These are phyloP conservation scores for Ogataea saltuana DNA, from an alignment of 805 yeast genomes.

Conservation along the genomic window DNA sequence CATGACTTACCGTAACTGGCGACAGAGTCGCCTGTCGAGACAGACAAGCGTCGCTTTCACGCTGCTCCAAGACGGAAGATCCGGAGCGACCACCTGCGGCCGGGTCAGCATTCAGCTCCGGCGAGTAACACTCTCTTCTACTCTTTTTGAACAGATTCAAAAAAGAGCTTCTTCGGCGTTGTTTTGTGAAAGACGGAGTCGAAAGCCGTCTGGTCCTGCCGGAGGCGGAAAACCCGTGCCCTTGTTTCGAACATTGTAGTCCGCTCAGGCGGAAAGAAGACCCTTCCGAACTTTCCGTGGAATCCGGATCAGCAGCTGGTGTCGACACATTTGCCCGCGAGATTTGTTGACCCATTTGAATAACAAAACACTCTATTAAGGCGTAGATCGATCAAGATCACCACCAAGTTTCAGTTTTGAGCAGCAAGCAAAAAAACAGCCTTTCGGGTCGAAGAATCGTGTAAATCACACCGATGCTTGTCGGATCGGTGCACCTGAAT, in stretches of 20 bases:
- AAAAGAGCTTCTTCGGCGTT: constrained; percentile 13
- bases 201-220: constrained; percentile 19
- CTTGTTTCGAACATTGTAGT: no score
- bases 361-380: not conserved
- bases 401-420: constrained; percentile 7
- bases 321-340: constrained; percentile 5
- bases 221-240: no score
- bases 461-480: not conserved
- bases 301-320: not conserved
- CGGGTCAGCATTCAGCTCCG: not conserved
- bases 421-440: no score
- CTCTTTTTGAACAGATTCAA: constrained; percentile 12
- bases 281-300: not conserved
- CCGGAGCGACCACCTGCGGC: no score
- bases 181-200: constrained; percentile 14
- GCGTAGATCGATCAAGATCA: not conserved
- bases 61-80: no score
- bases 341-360: constrained; percentile 15
- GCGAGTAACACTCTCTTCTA: constrained; percentile 1
- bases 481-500: not conserved
- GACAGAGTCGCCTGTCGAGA: no score
- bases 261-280: not conserved
- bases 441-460: not conserved
- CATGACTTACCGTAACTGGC: no score
- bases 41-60: no score